Base-by-base conservation (phyloP, 768 basidiomycete species). In the Tulasnella sp. region DNA sequence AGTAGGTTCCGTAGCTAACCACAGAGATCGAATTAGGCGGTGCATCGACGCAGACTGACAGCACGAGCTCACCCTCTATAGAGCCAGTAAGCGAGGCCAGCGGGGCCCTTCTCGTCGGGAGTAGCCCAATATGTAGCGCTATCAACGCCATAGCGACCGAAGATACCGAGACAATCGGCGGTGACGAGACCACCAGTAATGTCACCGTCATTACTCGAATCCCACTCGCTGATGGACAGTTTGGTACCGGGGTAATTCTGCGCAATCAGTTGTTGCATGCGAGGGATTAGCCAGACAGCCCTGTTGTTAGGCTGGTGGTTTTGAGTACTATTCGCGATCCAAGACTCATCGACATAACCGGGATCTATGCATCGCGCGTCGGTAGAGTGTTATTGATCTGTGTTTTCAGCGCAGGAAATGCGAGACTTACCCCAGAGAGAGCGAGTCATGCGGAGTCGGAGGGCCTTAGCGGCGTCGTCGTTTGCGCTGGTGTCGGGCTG, bases 161-260 rank as follows among this genome's bases (percentile, higher is more conserved):
- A 89, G 74, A 89, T 85, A 36, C 88, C 88, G 17, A 89, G 84
- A n/a, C 81, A 79, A 78, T 89, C 88, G 25, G 82, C 88, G 0
- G 86, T 85, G 34, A 87, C 82, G 42, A 89, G 83, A 40, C 87
- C 88, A 34, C 88, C 88, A 36, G 87, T 87, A 74, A 89, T 80
- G 79, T 89, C 88, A 19, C 83, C 83, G 78, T 89, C 88, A 69
- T 80, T 81, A 2, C 85, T 85, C 0, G 87, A 86, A 78, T 81
- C 83, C 86, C 86, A 88, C 80, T 88, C 88, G 77, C 85, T 85
- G 73, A 89, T 82, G 22, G 87, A 87, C 54, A 89, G 80, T 79
- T 86, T 87, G 64, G 87, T 88, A n/a, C 87, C 87, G n/a, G 88
- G 87, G 79, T 88, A 89, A 80, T 85, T 81, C 67, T 82, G 80